Conservation (phyloP, 306 rosid genomes). For the Trifolium dubium region DNA sequence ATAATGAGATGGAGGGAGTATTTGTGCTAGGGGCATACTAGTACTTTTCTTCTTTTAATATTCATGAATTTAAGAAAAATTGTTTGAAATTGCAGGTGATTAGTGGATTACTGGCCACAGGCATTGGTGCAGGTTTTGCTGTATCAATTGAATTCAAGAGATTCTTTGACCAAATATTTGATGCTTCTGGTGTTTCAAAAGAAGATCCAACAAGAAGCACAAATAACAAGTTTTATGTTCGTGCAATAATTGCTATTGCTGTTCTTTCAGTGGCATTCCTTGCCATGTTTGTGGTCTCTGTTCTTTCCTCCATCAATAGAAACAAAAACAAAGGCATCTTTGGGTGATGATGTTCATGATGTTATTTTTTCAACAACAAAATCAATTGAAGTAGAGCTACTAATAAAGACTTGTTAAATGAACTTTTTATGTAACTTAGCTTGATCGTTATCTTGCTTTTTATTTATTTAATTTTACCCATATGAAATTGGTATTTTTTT, state of each 20-base stretch:
- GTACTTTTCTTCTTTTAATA: no score
- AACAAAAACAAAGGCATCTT: constrained; percentile 35
- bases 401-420: not conserved
- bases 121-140: constrained; percentile 58
- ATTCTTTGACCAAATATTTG: not conserved
- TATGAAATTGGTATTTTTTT: not conserved
- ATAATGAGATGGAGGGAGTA: no score
- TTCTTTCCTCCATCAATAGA: constrained; percentile 53
- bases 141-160: constrained; percentile 44
- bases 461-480: not conserved
- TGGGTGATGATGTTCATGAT: constrained; percentile 10
- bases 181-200: constrained; percentile 2
- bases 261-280: constrained; percentile 43
- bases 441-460: not conserved
- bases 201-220: constrained; percentile 5
- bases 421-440: not conserved
- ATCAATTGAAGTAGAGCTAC: constrained; percentile 2
- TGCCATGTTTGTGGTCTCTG: constrained; percentile 48
- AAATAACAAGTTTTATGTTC: constrained; percentile 39
- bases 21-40: no score
- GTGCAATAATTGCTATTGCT: constrained; percentile 41
- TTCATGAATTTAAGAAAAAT: not conserved
- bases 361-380: not conserved
- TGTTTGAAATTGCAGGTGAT: constrained; percentile 40
- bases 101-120: constrained; percentile 52